A percentile compares a stretch with the other conserved stretches of the same genome.
phyloP scores from a whole-genome alignment of 2,329 filamentous ascomycete species.

The Fusarium subglutinans region DNA sequence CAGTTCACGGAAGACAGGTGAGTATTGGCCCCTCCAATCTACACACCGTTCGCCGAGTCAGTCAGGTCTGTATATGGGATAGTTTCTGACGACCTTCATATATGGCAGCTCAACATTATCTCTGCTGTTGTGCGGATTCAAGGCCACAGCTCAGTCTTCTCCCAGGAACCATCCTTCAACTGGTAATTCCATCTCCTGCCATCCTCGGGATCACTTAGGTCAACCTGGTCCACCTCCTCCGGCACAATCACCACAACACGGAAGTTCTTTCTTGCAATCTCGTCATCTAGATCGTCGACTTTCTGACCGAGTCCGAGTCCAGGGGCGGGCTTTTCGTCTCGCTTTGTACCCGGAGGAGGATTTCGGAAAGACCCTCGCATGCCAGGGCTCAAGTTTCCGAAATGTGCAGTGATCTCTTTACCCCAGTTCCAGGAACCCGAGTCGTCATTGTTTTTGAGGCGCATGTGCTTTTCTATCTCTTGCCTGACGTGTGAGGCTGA shows the following conservation, averaged over 20 bases:
- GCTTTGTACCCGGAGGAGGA: conserved; percentile 72
- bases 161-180: conserved; percentile 68
- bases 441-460: conserved; percentile 46
- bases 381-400: conserved; percentile 84
- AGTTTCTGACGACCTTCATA: neutral
- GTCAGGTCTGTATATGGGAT: neutral
- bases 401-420: conserved; percentile 84
- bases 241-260: conserved; percentile 84
- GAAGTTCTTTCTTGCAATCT: conserved; percentile 77
- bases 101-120: neutral
- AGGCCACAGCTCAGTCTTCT: conserved; percentile 76
- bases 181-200: conserved; percentile 74
- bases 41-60: neutral
- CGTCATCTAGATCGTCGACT: conserved; percentile 76
- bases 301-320: conserved; percentile 65
- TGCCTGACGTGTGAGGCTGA: conserved; percentile 62
- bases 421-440: conserved; percentile 76
- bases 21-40: neutral
- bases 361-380: conserved; percentile 83
- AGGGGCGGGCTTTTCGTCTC: conserved; percentile 59
- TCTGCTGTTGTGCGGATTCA: conserved; percentile 33
- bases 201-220: conserved; percentile 73
- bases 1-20: neutral
- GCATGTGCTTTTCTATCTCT: conserved; percentile 71
- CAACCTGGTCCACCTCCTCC: conserved; percentile 77